These are phyloP conservation scores for Scolecobasidium constrictum DNA, from an alignment of 2,329 filamentous ascomycete species.

Conservation along the genomic window DNA sequence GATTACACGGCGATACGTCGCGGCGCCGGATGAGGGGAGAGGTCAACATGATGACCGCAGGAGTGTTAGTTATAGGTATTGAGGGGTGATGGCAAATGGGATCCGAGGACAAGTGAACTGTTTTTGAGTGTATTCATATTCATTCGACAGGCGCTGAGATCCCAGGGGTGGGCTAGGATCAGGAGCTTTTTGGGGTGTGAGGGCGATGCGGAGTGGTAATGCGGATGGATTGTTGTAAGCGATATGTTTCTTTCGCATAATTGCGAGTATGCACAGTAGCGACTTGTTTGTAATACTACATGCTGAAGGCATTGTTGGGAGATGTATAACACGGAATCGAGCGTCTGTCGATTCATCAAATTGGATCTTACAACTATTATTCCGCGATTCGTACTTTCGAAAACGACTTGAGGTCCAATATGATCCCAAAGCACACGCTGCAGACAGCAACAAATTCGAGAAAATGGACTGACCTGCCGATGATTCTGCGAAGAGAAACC, in stretches of 20 bases:
- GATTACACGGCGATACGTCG: conserved; percentile 28
- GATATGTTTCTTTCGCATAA: not conserved
- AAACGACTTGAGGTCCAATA: too few species aligned
- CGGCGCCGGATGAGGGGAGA: conserved; percentile 23
- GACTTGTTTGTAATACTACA: too few species aligned
- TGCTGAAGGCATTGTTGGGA: too few species aligned
- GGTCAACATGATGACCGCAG: conserved; percentile 19
- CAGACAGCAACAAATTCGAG: too few species aligned
- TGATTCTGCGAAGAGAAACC: too few species aligned
- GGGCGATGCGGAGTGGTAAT: not conserved
- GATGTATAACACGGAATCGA: too few species aligned
- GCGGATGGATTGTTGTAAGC: not conserved
- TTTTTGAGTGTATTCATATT: not conserved
- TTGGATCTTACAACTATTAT: too few species aligned
- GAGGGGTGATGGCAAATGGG: not conserved
- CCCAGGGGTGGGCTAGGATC: not conserved
- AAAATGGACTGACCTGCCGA: too few species aligned
- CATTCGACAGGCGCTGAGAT: not conserved
- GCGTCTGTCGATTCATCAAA: too few species aligned
- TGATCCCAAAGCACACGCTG: too few species aligned
- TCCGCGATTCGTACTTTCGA: too few species aligned
- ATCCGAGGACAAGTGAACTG: not conserved
- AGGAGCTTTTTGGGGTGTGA: not conserved
- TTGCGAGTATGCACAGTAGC: too few species aligned
- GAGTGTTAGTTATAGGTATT: conserved; percentile 26